These are phyloP conservation scores for Cutaneotrichosporon dermatis DNA, from an alignment of 1,284 basidiomycete species.

Conservation along the genomic window DNA sequence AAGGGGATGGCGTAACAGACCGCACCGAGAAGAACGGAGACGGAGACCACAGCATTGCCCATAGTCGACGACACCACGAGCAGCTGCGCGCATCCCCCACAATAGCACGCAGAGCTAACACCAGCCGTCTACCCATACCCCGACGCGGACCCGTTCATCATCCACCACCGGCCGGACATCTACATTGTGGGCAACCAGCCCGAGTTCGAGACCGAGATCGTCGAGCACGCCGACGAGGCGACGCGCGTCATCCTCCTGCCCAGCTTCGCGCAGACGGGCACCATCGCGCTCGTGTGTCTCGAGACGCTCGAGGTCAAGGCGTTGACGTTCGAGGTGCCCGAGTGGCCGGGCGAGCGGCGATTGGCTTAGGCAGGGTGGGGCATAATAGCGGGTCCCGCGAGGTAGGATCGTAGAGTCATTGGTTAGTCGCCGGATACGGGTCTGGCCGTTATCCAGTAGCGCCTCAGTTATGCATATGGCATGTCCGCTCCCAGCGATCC, in stretches of 20 bases:
- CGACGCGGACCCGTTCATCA: conserved; percentile 80
- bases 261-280: conserved; percentile 64
- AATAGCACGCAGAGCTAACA: neutral
- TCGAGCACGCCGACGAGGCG: conserved; percentile 49
- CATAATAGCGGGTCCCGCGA: too few species aligned
- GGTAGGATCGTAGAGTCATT: too few species aligned
- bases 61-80: too few species aligned
- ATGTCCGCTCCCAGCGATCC: too few species aligned
- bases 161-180: conserved; percentile 76
- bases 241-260: conserved; percentile 78
- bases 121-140: conserved; percentile 89
- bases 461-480: too few species aligned
- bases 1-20: too few species aligned
- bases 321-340: conserved; percentile 45
- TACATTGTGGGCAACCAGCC: conserved; percentile 93
- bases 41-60: too few species aligned
- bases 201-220: conserved; percentile 67
- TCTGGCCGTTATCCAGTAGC: too few species aligned
- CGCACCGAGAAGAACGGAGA: too few species aligned
- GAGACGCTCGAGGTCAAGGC: conserved; percentile 55
- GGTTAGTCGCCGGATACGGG: too few species aligned
- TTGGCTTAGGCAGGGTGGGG: neutral
- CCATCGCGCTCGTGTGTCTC: conserved; percentile 62
- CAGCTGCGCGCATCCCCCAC: conserved; percentile 17
- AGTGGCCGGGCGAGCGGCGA: conserved; percentile 36